Conservation (phyloP, 495 filamentous ascomycete genomes). For the Collariella sp. region DNA sequence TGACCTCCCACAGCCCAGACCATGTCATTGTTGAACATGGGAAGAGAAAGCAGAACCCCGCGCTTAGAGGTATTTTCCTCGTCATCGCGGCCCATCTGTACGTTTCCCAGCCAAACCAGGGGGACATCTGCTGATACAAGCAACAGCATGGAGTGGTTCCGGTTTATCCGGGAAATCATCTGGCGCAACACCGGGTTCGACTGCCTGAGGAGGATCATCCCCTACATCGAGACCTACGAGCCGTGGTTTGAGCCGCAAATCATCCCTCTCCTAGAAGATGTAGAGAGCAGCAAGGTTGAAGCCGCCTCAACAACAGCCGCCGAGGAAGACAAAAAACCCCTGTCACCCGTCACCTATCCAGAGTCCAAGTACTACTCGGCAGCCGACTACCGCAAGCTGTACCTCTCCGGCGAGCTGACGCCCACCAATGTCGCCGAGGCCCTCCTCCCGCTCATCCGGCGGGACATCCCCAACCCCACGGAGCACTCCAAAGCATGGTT, state of each 20-base stretch:
- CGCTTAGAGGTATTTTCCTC: slow-evolving; percentile 20
- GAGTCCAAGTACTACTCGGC: slow-evolving; percentile 50
- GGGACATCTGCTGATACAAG: neutral
- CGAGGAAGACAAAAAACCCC: slow-evolving; percentile 5
- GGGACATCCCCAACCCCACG: slow-evolving; percentile 43
- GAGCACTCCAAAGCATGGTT: slow-evolving; percentile 61
- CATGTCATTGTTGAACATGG: slow-evolving; percentile 23
- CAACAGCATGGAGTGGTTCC: slow-evolving; percentile 29
- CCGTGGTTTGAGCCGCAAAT: slow-evolving; percentile 73
- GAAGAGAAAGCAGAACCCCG: slow-evolving; percentile 19
- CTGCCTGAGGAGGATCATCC: slow-evolving; percentile 45
- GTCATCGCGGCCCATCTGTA: slow-evolving; percentile 21
- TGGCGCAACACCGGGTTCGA: slow-evolving; percentile 70
- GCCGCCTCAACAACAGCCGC: neutral
- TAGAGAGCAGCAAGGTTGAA: neutral
- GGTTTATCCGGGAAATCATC: slow-evolving; percentile 21
- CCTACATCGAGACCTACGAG: slow-evolving; percentile 50
- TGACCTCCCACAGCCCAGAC: slow-evolving; percentile 21
- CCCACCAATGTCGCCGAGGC: slow-evolving; percentile 57
- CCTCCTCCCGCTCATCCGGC: slow-evolving; percentile 59
- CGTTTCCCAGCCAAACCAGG: neutral
- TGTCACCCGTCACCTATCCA: slow-evolving; percentile 20
- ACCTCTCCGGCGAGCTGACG: slow-evolving; percentile 54
- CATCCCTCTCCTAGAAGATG: slow-evolving; percentile 41
- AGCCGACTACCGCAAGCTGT: slow-evolving; percentile 60